A percentile compares a stretch with the other conserved stretches of the same genome.
Conservation (phyloP, 192 early-diverging fungal genomes). For the Coemansia sp. region DNA sequence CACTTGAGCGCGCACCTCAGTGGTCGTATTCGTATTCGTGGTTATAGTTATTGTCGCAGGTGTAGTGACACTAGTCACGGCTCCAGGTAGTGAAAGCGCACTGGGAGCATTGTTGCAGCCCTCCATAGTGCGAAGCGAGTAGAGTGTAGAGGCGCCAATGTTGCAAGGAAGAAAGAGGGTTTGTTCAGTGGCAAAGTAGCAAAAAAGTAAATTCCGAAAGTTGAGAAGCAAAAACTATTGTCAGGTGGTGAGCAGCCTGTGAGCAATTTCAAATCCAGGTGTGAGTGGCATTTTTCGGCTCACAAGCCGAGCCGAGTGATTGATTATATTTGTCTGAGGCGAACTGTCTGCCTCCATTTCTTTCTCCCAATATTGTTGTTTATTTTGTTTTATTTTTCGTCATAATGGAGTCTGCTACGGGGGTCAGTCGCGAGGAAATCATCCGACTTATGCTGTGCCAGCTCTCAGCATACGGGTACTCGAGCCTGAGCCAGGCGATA, state of each 20-base stretch:
- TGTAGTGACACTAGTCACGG: neutral
- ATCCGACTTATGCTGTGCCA: slow-evolving; percentile 50
- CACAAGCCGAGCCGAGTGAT: too few relatives aligned
- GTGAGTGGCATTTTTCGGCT: neutral
- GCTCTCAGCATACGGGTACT: slow-evolving; percentile 59
- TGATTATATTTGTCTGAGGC: too few relatives aligned
- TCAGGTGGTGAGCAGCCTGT: neutral
- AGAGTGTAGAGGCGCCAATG: neutral
- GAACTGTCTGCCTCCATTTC: neutral
- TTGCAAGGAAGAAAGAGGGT: neutral
- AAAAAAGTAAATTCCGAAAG: neutral
- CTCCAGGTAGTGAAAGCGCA: slow-evolving; percentile 11
- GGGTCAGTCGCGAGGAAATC: slow-evolving; percentile 31
- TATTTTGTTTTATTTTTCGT: neutral
- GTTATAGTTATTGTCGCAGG: neutral
- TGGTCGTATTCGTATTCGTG: neutral
- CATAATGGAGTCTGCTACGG: slow-evolving; percentile 15
- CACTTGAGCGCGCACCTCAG: slow-evolving; percentile 1
- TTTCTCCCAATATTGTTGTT: neutral
- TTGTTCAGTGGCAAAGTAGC: neutral
- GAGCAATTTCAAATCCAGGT: neutral
- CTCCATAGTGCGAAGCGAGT: slow-evolving; percentile 16
- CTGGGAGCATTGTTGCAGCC: slow-evolving; percentile 6
- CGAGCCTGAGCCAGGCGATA: slow-evolving; percentile 60
- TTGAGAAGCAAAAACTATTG: neutral